Base-by-base conservation (phyloP, 2,329 filamentous ascomycete genomes). In the Pseudocercospora vitis region DNA sequence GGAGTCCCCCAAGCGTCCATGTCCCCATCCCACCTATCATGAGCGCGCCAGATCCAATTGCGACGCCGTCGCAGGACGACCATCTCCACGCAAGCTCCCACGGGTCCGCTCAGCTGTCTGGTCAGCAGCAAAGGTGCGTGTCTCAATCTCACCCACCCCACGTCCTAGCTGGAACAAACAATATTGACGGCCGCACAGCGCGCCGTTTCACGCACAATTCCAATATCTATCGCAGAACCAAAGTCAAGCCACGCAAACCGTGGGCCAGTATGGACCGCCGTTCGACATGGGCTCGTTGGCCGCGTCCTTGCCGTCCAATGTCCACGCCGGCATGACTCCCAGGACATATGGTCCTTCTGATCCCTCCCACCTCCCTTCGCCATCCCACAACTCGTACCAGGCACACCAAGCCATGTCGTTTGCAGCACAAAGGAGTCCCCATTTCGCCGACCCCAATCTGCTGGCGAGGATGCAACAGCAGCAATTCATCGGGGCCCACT, bases 401-500 rank as follows among this genome's bases (percentile, higher is more conserved):
- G 16, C 42, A 16, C 53, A 51, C 19, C 48, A 29, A 24, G 12
- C 29, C 40, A 54, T 66, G 64, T 18, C 59, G 49, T 54, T 53
- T 52, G 11, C 50, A 51, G 19, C 56, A 14, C 65, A 62, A 26
- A 61, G 56, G 7, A 56, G 56, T n/a, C 53, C 55, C 28, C 59
- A 53, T 3, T 55, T 48, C n/a, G 40, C 50, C 35, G 62, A 63
- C 18, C 56, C 58, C 14, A 44, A 49, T 3, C 47, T 56, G 33
- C 26, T 60, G 23, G 58, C 58, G 29, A 63, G 57, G 32, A 57
- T 55, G 31, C 60, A 61, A 42, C 61, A 62, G 35, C 61, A 61
- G 35, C 59, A 62, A 9, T 58, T 57, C 35, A 46, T 64, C 23
- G 46, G 48, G 29, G 53, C 50, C 6, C 60, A 63, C 23, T 63